Percentiles rank a stretch among this genome's conserved stretches.
phyloP scores from a whole-genome alignment of 2,329 filamentous ascomycete genomes.

The Xylariomycetidae sp. region DNA sequence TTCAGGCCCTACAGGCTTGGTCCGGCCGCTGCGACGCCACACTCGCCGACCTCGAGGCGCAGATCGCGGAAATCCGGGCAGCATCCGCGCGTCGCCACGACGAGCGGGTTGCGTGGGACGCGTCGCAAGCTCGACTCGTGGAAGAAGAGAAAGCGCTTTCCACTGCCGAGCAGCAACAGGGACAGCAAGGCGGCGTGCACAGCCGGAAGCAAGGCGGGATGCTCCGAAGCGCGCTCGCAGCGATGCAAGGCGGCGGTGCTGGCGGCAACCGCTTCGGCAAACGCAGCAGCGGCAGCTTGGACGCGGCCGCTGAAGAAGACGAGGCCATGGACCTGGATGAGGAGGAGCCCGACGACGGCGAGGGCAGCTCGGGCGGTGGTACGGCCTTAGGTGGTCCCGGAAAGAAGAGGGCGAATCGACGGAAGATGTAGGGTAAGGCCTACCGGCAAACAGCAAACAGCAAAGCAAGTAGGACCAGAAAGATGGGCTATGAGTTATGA shows the following conservation, averaged over 20 bases:
- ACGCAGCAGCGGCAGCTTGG: conserved; percentile 25
- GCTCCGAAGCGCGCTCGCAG: conserved; percentile 18
- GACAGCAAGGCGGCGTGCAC: conserved; percentile 15
- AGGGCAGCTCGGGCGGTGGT: conserved; percentile 31
- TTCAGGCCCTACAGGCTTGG: conserved; percentile 67
- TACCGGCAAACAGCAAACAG: too few species aligned
- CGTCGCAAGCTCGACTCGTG: conserved; percentile 43
- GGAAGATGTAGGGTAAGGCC: conserved; percentile 49
- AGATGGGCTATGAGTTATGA: too few species aligned
- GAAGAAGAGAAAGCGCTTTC: conserved; percentile 33
- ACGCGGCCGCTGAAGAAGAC: conserved; percentile 33
- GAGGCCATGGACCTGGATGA: conserved; percentile 52
- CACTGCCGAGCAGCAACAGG: conserved; percentile 8
- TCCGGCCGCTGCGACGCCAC: conserved; percentile 69
- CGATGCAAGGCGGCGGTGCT: conserved; percentile 12
- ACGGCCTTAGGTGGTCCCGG: conserved; percentile 30
- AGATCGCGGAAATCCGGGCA: conserved; percentile 62
- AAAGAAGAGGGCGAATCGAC: conserved; percentile 45
- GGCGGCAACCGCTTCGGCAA: conserved; percentile 25
- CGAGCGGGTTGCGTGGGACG: conserved; percentile 42
- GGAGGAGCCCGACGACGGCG: conserved; percentile 41
- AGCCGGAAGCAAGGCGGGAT: conserved; percentile 19
- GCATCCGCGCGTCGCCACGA: conserved; percentile 48
- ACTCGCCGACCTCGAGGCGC: conserved; percentile 66
- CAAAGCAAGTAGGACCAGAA: too few species aligned